Evolutionary conservation across 495 filamentous ascomycete genomes (phyloP), one percentile per base, ranked within the genome.

Genomic region (Trichoderma orchidacearum): DNA sequence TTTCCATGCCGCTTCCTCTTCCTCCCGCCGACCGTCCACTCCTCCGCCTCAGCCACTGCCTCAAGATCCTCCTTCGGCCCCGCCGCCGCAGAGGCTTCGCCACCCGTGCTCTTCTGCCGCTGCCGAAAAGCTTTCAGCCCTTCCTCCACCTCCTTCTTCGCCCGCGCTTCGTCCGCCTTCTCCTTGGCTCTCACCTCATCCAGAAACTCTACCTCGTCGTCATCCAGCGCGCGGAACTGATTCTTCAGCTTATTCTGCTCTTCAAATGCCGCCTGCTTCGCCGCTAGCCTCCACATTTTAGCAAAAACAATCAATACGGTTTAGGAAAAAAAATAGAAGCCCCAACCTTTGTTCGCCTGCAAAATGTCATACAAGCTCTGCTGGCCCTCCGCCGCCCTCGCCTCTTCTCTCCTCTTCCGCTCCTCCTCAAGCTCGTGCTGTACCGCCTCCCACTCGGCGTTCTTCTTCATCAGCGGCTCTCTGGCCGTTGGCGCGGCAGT

Each of bases 261-360:
- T 69, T 96, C 92, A 68, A 96, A 95, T 53, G 89, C 90, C 64
- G 95, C 91, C 72, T 97, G 90, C 70, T 97, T 97, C 60, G 89
- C 89, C 66, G 87, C 90, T 93, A 41, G 1, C 7, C 13, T 18
- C 50, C 9, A 11, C 8, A 11, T 11, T 29, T 25, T 30, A 53
- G 25, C 45, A 30, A 53, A 30, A 57, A 18, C 31, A 48, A 21
- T 45, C 27, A 29, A 30, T 5, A 51, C 4, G 6, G 7, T 8
- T 8, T 13, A 29, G 18, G 18, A 51, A 29, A 51, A 29, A 25
- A 9, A 25, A 25, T 18, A 21, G 17, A 48, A 23, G 18, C 3
- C 11, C 23, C 17, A 73, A 94, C 90, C 90, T 82, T 97, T 97
- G 67, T 97, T 97, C 56, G 85, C 87, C 72, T 97, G 84, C 52